Evolutionary conservation across 805 yeast species (phyloP), one percentile per base, ranked within the genome.

Genomic region (Starmerella tilneyi): DNA sequence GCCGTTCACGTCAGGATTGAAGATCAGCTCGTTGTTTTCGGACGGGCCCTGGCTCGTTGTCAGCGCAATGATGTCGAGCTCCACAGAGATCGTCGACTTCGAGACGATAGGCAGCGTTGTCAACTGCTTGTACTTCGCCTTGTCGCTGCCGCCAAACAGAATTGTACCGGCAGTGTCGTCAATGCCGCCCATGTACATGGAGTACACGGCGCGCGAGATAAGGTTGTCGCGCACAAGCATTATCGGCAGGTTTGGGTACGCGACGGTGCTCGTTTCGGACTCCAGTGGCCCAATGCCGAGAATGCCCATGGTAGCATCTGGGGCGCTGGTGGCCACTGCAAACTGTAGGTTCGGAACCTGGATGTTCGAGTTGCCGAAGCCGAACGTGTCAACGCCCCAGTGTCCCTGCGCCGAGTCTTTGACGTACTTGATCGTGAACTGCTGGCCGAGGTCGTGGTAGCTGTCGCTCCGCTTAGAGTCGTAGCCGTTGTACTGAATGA

Each of bases 81-180:
- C 49, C 3, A 61, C 57, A 16, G 52, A 31, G n/a, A 53, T 35
- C 5, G 56, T 48, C 4, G 51, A 36, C 23, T 50, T 47, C 8
- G 50, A 49, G 21, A 38, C 46, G n/a, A 58, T 40, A 3, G 80
- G 79, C 7, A 79, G 58, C 1, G 75, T 62, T 26, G 67, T 59
- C 29, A 79, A 59, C 24, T 59, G 50, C 13, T 81, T 80, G 56
- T 74, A 78, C 59, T 79, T 80, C 30, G 74, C 69, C 48, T 71
- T 73, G 56, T 81, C 89, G 22, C 78, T 71, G 24, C 79, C 92
- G 39, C 92, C 89, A 65, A 82, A 82, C 40, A 81, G 59, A 17
- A 81, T 66, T n/a, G 69, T 62, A 5, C 85, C 88, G 1, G 65
- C 49, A 4, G 51, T 45, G 29, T 63, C 56, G 5, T 50, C 52